Base-by-base conservation (phyloP, 2,329 filamentous ascomycete genomes). In the Furcasterigmium furcatum region DNA sequence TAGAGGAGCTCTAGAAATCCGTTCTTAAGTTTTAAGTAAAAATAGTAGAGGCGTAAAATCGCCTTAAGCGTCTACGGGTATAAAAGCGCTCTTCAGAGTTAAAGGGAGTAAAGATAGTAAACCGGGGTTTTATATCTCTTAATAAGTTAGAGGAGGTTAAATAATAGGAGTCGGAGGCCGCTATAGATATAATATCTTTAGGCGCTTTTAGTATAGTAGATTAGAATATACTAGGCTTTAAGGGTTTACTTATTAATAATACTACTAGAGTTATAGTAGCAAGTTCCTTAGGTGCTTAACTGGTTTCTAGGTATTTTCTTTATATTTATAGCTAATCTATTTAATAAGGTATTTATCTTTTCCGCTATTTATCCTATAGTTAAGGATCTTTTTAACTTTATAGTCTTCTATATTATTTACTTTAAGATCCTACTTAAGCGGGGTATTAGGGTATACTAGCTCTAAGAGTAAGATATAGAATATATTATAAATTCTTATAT, bases 391-490 rank as follows among this genome's bases (percentile, higher is more conserved):
- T 13, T 10, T 20, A 21, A 19, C 25, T 20, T 16, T 21, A 19
- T 42, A 22, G 18, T 38, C 19, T 21, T n/a, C 45, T 20, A n/a
- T 42, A 30, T 18, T 38, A 35, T 14, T 24, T n/a, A n/a, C n/a
- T n/a, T 38, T 5, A 20, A 38, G 14, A 19, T 29, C 13, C 16
- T 42, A 35, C 12, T 24, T 5, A 16, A 43, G 20, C 12, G 12
- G 29, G 18, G 16, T 16, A n/a, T 22, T 19, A 38, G n/a, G 30
- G n/a, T 38, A 29, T 41, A 43, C 41, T 41, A 25, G 13, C 16
- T 29, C 16, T 30, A 36, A 14, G 25, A 46, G 27, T 22, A 40
- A 13, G 43, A 36, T 35, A 41, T 22, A 43, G n/a, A 19, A 32
- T 20, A 41, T 13, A 24, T n/a, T 7, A 3, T 40, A 40, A 9